Base-by-base conservation (phyloP, 2,329 filamentous ascomycete species). In the Colletotrichum truncatum region DNA sequence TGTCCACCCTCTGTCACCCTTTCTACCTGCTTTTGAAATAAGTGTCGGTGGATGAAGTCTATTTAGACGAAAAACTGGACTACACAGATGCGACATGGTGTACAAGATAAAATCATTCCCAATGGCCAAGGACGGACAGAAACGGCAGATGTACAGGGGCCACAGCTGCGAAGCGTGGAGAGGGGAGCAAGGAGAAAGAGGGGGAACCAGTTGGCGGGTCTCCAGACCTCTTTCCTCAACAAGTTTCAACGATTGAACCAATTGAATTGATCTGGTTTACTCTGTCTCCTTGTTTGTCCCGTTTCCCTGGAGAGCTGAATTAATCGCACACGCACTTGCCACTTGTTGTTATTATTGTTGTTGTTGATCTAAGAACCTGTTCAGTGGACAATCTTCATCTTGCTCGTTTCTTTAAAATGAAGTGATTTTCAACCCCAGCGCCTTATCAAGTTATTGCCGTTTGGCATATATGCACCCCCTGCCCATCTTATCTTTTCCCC, bases 231-330 rank as follows among this genome's bases (percentile, higher is more conserved):
- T 18, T 48, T 48, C 21, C 62, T 65, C 62, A 62, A 61, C 62
- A 65, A 61, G 62, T 65, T 65, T 65, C 62, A 54, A 54, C 46
- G 45, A 59, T 53, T 48, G 55, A 39, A 59, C 60, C 54, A 52
- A 64, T 64, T 46, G 26, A 25, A 26, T 54, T 52, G 48, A 34
- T 54, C 41, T 61, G 21, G 38, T 60, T 61, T 54, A 26, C 23
- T 46, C 26, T 23, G 30, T 28, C 16, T 25, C n/a, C n/a, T n/a
- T n/a, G n/a, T n/a, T 32, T 25, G 26, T 21, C 32, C 49, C 26
- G 18, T 43, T 48, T 46, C 32, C 32, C 48, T 30, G 46, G 10
- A 30, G 46, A 34, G 16, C 18, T 16, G 41, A n/a, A 34, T 36
- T 26, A 5, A 32, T 14, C n/a, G 1, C n/a, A n/a, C n/a, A n/a